Evolutionary conservation across 2,329 filamentous ascomycete species (phyloP).

Genomic region (Aspergillus calidoustus): DNA sequence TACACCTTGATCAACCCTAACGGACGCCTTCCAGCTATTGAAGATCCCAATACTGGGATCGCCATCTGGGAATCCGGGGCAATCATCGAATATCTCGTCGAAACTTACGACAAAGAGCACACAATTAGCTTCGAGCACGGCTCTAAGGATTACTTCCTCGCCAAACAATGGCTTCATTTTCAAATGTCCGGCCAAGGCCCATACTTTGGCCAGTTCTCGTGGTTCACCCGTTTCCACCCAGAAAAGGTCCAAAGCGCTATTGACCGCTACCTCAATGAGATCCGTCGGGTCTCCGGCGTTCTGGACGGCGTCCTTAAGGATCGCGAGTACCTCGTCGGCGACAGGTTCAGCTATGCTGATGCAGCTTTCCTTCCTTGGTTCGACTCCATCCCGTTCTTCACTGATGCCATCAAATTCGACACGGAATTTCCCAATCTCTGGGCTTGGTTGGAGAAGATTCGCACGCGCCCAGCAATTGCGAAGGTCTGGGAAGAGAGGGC

Average conservation of each 20-base stretch:
- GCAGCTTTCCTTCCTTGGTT: slow-evolving; percentile 48
- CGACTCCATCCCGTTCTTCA: slow-evolving; percentile 9
- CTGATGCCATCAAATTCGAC: slow-evolving; percentile 27
- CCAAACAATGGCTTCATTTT: slow-evolving; percentile 52
- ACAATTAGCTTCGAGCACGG: slow-evolving; percentile 44
- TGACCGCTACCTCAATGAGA: slow-evolving; percentile 51
- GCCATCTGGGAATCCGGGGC: slow-evolving; percentile 43
- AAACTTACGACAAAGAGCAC: slow-evolving; percentile 50
- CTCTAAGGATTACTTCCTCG: slow-evolving; percentile 42
- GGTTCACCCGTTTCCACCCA: slow-evolving; percentile 48
- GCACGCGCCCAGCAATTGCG: slow-evolving; percentile 32
- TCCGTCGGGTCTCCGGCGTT: slow-evolving; percentile 50
- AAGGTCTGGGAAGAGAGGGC: slow-evolving; percentile 28
- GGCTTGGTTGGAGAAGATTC: slow-evolving; percentile 37
- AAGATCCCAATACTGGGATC: slow-evolving; percentile 52
- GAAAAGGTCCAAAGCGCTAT: slow-evolving; percentile 50
- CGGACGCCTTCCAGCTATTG: slow-evolving; percentile 32
- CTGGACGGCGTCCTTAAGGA: slow-evolving; percentile 47
- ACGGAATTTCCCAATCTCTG: slow-evolving; percentile 35
- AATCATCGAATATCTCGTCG: slow-evolving; percentile 34
- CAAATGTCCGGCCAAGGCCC: slow-evolving; percentile 54
- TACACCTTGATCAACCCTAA: slow-evolving; percentile 42
- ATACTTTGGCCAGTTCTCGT: slow-evolving; percentile 54
- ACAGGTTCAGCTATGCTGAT: slow-evolving; percentile 50
- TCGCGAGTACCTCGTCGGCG: slow-evolving; percentile 48